Percentiles rank a stretch among this genome's conserved stretches.
phyloP scores from a whole-genome alignment of 2,329 filamentous ascomycete species.

The Diaporthe sp. region DNA sequence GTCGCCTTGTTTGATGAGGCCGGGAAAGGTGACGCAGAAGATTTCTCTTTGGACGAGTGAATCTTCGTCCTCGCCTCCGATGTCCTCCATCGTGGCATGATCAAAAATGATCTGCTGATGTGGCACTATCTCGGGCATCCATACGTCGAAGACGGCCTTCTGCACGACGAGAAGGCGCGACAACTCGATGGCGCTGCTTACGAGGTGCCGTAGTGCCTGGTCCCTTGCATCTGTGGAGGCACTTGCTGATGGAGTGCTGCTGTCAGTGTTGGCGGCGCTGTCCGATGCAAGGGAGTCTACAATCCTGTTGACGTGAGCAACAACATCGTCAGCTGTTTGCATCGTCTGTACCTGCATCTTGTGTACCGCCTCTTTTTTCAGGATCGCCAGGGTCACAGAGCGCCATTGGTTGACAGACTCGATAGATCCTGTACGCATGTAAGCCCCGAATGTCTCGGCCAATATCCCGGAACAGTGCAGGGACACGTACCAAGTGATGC shows the following conservation, averaged over 20 bases:
- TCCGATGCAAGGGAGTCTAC: conserved; percentile 62
- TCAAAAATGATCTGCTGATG: conserved; percentile 71
- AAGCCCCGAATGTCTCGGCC: conserved; percentile 6
- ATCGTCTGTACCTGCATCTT: conserved; percentile 61
- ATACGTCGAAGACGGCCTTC: conserved; percentile 68
- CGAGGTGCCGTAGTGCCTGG: conserved; percentile 64
- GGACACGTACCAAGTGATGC: conserved; percentile 54
- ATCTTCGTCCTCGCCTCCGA: conserved; percentile 73
- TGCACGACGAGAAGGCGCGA: conserved; percentile 69
- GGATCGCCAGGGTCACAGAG: conserved; percentile 70
- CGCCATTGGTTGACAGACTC: conserved; percentile 76
- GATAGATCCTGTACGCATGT: conserved; percentile 54
- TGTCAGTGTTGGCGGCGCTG: conserved; percentile 42
- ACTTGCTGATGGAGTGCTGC: conserved; percentile 39
- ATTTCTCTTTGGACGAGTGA: conserved; percentile 65
- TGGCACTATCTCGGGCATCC: conserved; percentile 66
- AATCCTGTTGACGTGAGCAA: conserved; percentile 62
- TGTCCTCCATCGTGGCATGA: conserved; percentile 72
- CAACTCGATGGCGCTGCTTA: conserved; percentile 67
- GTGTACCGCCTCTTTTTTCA: conserved; percentile 65
- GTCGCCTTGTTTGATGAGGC: conserved; percentile 74
- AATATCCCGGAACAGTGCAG: conserved; percentile 19
- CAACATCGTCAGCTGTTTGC: conserved; percentile 55
- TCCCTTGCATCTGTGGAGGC: conserved; percentile 59
- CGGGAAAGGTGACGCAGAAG: conserved; percentile 73